phyloP scores from a whole-genome alignment of 805 yeast genomes.

The Pichia nakasei region DNA sequence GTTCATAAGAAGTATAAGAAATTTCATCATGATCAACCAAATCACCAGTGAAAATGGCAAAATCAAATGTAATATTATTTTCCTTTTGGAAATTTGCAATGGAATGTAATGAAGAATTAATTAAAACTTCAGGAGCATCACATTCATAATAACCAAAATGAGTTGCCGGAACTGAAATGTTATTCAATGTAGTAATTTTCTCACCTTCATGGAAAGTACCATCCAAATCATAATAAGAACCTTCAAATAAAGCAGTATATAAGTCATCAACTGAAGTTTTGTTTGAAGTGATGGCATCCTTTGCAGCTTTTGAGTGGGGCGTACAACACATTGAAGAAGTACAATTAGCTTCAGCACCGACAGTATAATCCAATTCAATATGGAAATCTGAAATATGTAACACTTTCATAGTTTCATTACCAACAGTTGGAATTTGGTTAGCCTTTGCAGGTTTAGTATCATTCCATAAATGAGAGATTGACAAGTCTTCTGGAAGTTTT shows the following conservation, averaged over 20 bases:
- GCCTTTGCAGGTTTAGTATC: conserved; percentile 30
- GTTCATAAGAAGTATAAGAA: conserved; percentile 37
- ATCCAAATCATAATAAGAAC: conserved; percentile 21
- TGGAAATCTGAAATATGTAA: conserved; percentile 64
- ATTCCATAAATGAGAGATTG: conserved; percentile 38
- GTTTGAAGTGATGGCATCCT: conserved; percentile 1
- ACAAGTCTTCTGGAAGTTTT: conserved; percentile 36
- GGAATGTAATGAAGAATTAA: conserved; percentile 47
- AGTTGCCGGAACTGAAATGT: conserved; percentile 44
- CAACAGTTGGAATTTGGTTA: conserved; percentile 34
- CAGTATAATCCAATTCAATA: conserved; percentile 42
- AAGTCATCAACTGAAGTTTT: conserved; percentile 4
- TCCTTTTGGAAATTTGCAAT: conserved; percentile 28
- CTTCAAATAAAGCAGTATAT: conserved; percentile 6
- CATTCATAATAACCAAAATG: conserved; percentile 55
- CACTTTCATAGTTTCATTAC: conserved; percentile 42
- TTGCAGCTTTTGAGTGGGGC: conserved; percentile 29
- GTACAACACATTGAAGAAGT: conserved; percentile 53
- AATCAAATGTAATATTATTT: conserved; percentile 37
- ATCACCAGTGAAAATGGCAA: conserved; percentile 66
- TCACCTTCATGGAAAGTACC: conserved; percentile 25
- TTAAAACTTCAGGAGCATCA: conserved; percentile 55
- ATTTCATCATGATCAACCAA: conserved; percentile 59
- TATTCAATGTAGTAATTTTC: conserved; percentile 18
- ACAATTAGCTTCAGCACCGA: conserved; percentile 54